Conservation (phyloP, 2,329 filamentous ascomycete species). For the Teratosphaeria zuluensis region DNA sequence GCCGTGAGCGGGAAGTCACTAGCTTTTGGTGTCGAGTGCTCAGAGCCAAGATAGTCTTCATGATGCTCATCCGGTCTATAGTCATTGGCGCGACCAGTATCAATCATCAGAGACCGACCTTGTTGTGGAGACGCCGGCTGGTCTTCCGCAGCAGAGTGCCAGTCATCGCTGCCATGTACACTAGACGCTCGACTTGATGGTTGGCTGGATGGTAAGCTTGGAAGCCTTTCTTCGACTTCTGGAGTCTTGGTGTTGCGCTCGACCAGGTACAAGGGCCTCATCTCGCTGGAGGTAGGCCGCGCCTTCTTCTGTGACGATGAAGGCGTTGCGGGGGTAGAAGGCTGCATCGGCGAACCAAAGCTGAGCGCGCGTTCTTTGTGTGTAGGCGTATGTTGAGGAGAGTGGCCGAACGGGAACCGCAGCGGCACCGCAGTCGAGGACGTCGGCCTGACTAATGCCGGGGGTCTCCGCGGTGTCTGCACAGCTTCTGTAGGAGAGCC, state of each 20-base stretch:
- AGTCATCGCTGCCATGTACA: slow-evolving; percentile 32
- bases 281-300: slow-evolving; percentile 40
- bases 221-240: slow-evolving; percentile 37
- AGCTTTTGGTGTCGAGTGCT: slow-evolving; percentile 61
- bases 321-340: slow-evolving; percentile 12
- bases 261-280: slow-evolving; percentile 73
- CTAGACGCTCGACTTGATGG: slow-evolving; percentile 32
- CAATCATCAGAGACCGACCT: slow-evolving; percentile 13
- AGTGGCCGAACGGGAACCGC: slow-evolving; percentile 21
- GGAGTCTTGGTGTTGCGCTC: slow-evolving; percentile 49
- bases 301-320: slow-evolving; percentile 11
- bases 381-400: slow-evolving; percentile 16
- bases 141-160: slow-evolving; percentile 35
- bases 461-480: not conserved
- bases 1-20: slow-evolving; percentile 29
- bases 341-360: slow-evolving; percentile 16
- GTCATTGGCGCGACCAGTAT: slow-evolving; percentile 14
- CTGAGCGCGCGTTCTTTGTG: slow-evolving; percentile 23
- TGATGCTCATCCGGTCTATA: slow-evolving; percentile 5
- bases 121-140: slow-evolving; percentile 10
- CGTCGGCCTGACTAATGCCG: not conserved
- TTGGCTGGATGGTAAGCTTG: slow-evolving; percentile 42
- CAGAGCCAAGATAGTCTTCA: slow-evolving; percentile 48
- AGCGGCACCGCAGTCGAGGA: slow-evolving; percentile 24
- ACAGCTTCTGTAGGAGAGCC: not conserved